Evolutionary conservation across 1,284 basidiomycete species (phyloP).

Genomic region (Ustilago crameri): DNA sequence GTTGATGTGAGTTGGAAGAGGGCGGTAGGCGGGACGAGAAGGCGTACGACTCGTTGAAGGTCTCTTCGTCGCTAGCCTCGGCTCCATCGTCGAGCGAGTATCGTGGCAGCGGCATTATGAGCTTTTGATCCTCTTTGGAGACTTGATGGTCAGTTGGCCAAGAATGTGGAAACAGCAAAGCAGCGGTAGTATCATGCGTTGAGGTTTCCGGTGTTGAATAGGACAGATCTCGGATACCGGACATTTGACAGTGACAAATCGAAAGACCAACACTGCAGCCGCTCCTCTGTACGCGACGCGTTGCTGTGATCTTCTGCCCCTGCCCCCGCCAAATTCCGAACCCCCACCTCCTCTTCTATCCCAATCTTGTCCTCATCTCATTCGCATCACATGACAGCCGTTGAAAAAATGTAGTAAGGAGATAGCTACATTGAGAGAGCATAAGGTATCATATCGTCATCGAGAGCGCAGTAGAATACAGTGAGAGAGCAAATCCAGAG

Average conservation of each 20-base stretch:
- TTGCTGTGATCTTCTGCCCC: constrained; percentile 1
- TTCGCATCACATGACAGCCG: neutral
- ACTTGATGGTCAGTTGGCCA: too few relatives aligned
- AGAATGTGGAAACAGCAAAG: too few relatives aligned
- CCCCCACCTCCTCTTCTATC: neutral
- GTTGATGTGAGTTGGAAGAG: constrained; percentile 1
- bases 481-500: neutral
- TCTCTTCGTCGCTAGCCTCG: constrained; percentile 28
- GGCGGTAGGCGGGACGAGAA: constrained; percentile 16
- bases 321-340: too few relatives aligned
- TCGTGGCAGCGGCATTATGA: constrained; percentile 33
- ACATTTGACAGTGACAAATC: neutral
- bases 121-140: neutral
- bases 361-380: neutral
- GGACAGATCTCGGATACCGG: constrained; percentile 33
- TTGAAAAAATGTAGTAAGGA: neutral
- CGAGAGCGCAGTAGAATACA: constrained; percentile 3
- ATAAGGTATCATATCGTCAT: neutral
- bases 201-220: too few relatives aligned
- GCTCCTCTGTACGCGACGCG: constrained; percentile 44
- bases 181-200: too few relatives aligned
- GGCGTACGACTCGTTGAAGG: constrained; percentile 24
- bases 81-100: constrained; percentile 39
- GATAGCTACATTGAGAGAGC: constrained; percentile 1
- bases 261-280: constrained; percentile 26